Base-by-base conservation (phyloP, 805 yeast species). In the Teunomyces tritomae region DNA sequence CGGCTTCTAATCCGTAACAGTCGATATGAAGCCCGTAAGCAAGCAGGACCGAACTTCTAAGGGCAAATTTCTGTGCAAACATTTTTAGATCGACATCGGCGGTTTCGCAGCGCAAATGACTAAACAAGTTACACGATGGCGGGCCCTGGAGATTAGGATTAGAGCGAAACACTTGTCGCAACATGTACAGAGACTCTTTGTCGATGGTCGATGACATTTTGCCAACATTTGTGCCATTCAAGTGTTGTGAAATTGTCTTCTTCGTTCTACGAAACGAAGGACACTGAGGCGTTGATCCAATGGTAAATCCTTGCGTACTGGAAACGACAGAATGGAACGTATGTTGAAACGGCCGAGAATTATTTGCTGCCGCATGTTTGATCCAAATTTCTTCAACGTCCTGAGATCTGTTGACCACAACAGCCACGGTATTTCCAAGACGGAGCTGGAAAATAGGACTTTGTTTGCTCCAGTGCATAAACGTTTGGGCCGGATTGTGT, bases 291-390 rank as follows among this genome's bases (percentile, higher is more conserved):
- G 87, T 83, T 1, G 87, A 80, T 0, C 89, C 89, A 13, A 84
- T 71, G 0, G 89, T 84, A 53, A 74, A 79, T 0, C 85, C 82
- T 46, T 77, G 81, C 0, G 79, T 72, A 20, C 71, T 63, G 0
- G 85, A 75, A 37, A 85, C 70, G 2, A 85, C 71, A 14, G 73
- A 67, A 64, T 87, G 94, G 64, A 87, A 87, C 1, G 90, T 84
- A 61, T 79, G 79, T 46, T 78, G 69, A 16, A 73, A 63, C 0
- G 94, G 94, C 36, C 95, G 68, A 1, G 92, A 86, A 55, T 80
- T 83, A 50, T 79, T 79, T 3, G 83, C 78, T 29, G 70, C 60
- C 6, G 82, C 67, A 39, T 63, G 50, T 11, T 55, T 56, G 26
- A 76, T 61, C 87, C 87, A 85, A 3, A 87, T 63, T 20, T 67